Percentiles rank a stretch among this genome's conserved stretches.
Conservation (phyloP, 768 basidiomycete species). For the Neoboletus subvelutipes region DNA sequence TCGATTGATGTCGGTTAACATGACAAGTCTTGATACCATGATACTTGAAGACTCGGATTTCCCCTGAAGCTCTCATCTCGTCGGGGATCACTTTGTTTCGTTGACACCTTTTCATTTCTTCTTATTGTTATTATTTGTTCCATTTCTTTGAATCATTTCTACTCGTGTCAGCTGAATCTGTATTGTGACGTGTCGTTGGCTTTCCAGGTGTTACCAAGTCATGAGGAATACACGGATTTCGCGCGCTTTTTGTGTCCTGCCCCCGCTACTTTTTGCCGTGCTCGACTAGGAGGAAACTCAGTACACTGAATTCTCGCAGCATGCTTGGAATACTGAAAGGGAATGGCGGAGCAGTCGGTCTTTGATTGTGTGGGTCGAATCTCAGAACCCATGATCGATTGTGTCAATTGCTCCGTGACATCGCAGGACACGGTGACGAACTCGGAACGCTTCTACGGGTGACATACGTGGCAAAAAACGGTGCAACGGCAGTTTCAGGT, state of each 20-base stretch:
- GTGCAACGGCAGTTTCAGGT: background rate
- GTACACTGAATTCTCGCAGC: too few species aligned
- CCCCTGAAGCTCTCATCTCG: background rate
- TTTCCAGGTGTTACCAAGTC: background rate
- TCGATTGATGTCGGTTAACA: background rate
- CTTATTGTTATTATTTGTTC: background rate
- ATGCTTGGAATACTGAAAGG: background rate
- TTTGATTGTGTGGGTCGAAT: background rate
- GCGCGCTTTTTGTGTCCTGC: too few species aligned
- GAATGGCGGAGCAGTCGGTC: background rate
- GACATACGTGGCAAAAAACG: background rate
- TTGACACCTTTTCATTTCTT: background rate
- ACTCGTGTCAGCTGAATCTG: background rate
- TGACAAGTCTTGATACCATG: background rate
- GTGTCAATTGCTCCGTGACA: background rate
- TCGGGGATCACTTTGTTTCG: background rate
- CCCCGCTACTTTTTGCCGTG: background rate
- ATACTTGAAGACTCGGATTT: background rate
- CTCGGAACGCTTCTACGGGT: too few species aligned
- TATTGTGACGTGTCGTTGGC: background rate
- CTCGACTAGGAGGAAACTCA: background rate
- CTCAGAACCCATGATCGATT: background rate
- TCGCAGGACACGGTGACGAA: background rate
- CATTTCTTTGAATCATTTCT: background rate
- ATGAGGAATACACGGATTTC: background rate